Evolutionary conservation across 805 yeast genomes (phyloP).

Genomic region (Metschnikowia cerradonensis): DNA sequence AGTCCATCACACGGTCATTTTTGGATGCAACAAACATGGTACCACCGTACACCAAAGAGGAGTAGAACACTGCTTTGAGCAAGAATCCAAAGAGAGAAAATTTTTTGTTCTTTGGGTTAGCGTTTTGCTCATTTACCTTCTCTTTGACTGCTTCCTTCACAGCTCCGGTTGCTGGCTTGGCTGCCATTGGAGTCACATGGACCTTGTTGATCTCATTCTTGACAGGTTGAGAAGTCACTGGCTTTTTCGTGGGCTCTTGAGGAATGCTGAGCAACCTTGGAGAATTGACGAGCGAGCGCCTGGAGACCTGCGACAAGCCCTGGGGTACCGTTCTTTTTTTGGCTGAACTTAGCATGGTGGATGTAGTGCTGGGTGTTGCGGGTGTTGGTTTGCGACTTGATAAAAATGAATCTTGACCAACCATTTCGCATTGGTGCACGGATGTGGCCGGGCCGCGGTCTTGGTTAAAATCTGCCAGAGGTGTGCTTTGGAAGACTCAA

Average conservation of each 20-base stretch:
- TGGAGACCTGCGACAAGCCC: background rate
- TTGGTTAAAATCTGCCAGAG: background rate
- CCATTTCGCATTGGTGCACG: conserved; percentile 9
- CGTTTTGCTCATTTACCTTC: conserved; percentile 17
- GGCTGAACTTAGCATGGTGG: conserved; percentile 13
- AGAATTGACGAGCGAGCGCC: conserved; percentile 11
- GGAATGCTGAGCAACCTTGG: conserved; percentile 12
- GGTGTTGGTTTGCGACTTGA: conserved; percentile 1
- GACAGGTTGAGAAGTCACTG: conserved; percentile 17
- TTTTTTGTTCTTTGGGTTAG: conserved; percentile 22
- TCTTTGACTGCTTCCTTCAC: conserved; percentile 16
- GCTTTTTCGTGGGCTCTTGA: conserved; percentile 11
- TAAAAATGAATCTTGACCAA: conserved; percentile 6
- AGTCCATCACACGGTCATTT: conserved; percentile 42
- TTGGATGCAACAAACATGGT: conserved; percentile 40
- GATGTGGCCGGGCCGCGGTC: background rate
- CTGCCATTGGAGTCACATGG: conserved; percentile 1
- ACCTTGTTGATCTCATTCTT: conserved; percentile 10
- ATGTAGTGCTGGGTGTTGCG: background rate
- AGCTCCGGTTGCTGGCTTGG: conserved; percentile 3
- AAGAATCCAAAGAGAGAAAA: conserved; percentile 30
- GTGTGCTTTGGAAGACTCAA: too few relatives aligned
- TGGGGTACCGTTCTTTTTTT: conserved; percentile 5
- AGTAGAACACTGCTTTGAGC: conserved; percentile 26
- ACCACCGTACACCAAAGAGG: conserved; percentile 34